Evolutionary conservation across 371 early-diverging fungal species (phyloP).

Genomic region (Coemansia sp.): DNA sequence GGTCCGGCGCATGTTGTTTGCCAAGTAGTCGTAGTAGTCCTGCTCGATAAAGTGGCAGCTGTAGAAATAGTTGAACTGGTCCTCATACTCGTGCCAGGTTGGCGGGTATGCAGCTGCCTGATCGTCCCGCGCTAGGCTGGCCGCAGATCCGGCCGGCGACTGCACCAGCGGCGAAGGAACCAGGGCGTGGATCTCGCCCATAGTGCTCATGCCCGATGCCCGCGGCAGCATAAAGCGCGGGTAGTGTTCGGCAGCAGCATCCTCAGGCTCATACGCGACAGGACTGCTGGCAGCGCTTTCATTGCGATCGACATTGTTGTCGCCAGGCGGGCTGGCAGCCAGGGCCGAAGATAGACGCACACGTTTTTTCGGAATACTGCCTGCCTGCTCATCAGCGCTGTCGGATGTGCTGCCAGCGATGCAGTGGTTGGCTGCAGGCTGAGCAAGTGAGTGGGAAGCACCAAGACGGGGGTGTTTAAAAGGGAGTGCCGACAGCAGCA

Average conservation of each 20-base stretch:
- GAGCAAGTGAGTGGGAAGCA: slow-evolving; percentile 16
- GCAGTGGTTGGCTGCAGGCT: not conserved
- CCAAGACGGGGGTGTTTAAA: slow-evolving; percentile 50
- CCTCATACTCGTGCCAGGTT: slow-evolving; percentile 48
- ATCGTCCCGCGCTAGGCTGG: slow-evolving; percentile 15
- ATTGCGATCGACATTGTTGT: not conserved
- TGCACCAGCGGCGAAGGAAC: slow-evolving; percentile 11
- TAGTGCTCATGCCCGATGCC: slow-evolving; percentile 42
- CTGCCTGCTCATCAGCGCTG: not conserved
- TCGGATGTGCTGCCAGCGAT: slow-evolving; percentile 3
- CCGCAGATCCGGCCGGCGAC: slow-evolving; percentile 10
- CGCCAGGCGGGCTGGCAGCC: not conserved
- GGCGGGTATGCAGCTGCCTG: slow-evolving; percentile 30
- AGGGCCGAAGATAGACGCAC: not conserved
- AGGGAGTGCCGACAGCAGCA: slow-evolving; percentile 47
- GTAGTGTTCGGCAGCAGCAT: slow-evolving; percentile 4
- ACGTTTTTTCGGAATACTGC: slow-evolving; percentile 4
- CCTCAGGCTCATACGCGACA: not conserved
- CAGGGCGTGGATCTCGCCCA: slow-evolving; percentile 44
- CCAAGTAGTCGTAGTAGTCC: slow-evolving; percentile 42
- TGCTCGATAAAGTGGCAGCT: slow-evolving; percentile 48
- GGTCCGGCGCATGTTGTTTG: slow-evolving; percentile 7
- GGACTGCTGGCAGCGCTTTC: not conserved
- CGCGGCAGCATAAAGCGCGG: slow-evolving; percentile 43
- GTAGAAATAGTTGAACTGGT: slow-evolving; percentile 49